phyloP scores from a whole-genome alignment of 306 rosid genomes.

The Ormosia semicastrata region DNA sequence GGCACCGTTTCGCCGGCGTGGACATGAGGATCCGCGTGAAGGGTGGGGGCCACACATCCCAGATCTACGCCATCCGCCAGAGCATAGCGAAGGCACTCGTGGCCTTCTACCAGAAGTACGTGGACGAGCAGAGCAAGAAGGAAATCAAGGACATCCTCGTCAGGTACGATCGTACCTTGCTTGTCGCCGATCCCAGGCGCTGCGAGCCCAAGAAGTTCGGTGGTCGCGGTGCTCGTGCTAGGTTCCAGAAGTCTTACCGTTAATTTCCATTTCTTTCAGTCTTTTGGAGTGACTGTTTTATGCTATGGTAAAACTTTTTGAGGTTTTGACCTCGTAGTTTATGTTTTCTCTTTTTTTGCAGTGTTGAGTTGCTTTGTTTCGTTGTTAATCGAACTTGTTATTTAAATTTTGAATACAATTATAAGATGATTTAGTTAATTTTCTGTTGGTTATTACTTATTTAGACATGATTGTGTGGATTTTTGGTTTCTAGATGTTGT shows the following conservation, averaged over 20 bases:
- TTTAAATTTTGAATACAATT: neutral
- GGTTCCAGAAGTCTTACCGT: slow-evolving; percentile 93
- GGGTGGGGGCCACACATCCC: slow-evolving; percentile 85
- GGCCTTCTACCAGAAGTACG: slow-evolving; percentile 77
- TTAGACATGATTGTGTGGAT: neutral
- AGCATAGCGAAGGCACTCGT: slow-evolving; percentile 83
- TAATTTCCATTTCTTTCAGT: slow-evolving; percentile 3
- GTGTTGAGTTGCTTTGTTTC: neutral
- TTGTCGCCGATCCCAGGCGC: slow-evolving; percentile 80
- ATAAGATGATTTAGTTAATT: neutral
- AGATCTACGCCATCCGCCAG: slow-evolving; percentile 84
- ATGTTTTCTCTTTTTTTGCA: neutral
- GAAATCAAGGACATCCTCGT: slow-evolving; percentile 86
- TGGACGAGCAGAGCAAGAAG: slow-evolving; percentile 85
- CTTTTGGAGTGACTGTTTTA: no score
- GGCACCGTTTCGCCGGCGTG: slow-evolving; percentile 66
- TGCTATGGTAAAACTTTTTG: no score
- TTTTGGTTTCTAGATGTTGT: neutral
- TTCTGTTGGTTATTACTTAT: neutral
- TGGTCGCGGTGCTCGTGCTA: slow-evolving; percentile 87
- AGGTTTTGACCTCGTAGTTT: neutral
- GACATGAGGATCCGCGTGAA: slow-evolving; percentile 80
- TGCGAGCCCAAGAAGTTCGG: slow-evolving; percentile 96
- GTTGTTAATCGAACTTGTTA: neutral
- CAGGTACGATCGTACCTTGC: slow-evolving; percentile 70